These are phyloP conservation scores for Gastrolobium villosum DNA, from an alignment of 306 rosid species.

Conservation along the genomic window DNA sequence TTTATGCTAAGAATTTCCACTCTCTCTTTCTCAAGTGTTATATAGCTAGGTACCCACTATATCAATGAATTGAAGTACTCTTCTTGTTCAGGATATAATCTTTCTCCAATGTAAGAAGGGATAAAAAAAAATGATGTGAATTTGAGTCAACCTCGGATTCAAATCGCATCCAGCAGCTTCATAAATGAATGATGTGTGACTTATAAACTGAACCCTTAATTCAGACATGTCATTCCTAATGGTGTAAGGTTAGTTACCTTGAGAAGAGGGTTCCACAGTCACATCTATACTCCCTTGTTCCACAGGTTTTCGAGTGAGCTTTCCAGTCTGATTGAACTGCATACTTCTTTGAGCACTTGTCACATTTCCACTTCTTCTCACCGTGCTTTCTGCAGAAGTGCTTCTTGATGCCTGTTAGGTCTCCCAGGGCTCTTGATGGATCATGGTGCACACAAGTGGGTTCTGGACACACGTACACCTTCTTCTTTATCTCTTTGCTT, in stretches of 20 bases:
- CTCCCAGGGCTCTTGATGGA: slow-evolving; percentile 94
- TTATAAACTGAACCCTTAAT: neutral
- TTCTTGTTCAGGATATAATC: neutral
- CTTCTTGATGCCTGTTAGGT: slow-evolving; percentile 96
- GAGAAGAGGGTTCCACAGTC: slow-evolving; percentile 99
- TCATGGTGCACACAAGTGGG: slow-evolving; percentile 85
- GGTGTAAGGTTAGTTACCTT: slow-evolving; percentile 57
- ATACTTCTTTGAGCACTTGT: slow-evolving; percentile 89
- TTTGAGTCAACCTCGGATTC: slow-evolving; percentile 53
- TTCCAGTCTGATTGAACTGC: slow-evolving; percentile 99
- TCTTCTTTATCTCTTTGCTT: slow-evolving; percentile 84
- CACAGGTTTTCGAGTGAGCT: slow-evolving; percentile 97
- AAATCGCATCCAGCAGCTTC: neutral
- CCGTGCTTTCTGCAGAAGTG: slow-evolving; percentile 97
- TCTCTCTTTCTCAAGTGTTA: slow-evolving; percentile 6
- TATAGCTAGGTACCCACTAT: slow-evolving; percentile 24
- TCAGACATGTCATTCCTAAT: neutral
- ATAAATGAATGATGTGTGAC: neutral
- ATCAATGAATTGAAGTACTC: slow-evolving; percentile 29
- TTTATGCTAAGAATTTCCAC: slow-evolving; percentile 40
- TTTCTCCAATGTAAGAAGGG: slow-evolving; percentile 24
- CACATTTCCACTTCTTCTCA: slow-evolving; percentile 99
- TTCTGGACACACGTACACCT: slow-evolving; percentile 96
- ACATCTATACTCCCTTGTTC: slow-evolving; percentile 96
- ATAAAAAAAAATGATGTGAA: slow-evolving; percentile 20